Evolutionary conservation across 192 early-diverging fungal genomes (phyloP).

Genomic region (Coemansia sp.): DNA sequence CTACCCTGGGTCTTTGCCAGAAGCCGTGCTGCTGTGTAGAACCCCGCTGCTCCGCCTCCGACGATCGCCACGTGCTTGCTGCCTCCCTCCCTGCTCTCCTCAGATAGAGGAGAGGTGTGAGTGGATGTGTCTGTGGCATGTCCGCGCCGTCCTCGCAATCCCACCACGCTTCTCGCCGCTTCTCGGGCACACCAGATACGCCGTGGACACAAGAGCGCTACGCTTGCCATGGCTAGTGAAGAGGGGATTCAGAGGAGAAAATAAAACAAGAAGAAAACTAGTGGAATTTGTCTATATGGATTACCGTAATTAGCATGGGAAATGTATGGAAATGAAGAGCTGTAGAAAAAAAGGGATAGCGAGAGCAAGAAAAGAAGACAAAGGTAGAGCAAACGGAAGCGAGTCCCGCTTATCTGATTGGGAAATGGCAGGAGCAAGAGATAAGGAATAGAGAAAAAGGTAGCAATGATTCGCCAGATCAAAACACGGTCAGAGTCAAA

Average conservation of each 20-base stretch:
- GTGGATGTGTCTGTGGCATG: background rate
- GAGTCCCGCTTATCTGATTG: background rate
- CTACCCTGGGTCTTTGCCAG: conserved; percentile 55
- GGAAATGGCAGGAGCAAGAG: background rate
- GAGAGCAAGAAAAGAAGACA: background rate
- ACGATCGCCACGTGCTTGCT: conserved; percentile 60
- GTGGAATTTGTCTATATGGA: too few relatives aligned
- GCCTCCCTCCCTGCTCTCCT: background rate
- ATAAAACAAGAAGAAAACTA: too few relatives aligned
- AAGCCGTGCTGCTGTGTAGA: conserved; percentile 85
- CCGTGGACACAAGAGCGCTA: background rate
- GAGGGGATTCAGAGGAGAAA: too few relatives aligned
- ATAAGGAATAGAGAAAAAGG: too few relatives aligned
- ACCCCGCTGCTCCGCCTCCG: conserved; percentile 85
- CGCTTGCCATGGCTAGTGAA: background rate
- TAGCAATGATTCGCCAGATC: too few relatives aligned
- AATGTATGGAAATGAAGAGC: background rate
- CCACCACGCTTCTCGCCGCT: background rate
- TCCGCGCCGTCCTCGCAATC: background rate
- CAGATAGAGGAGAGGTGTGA: too few relatives aligned
- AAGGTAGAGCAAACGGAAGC: background rate
- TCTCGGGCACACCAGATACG: too few relatives aligned
- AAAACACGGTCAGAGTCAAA: background rate
- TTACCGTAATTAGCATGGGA: background rate
- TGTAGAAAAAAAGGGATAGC: background rate